A percentile compares a stretch with the other conserved stretches of the same genome.
phyloP scores from a whole-genome alignment of 805 yeast species.

The Maudiozyma serrabonitensis region DNA sequence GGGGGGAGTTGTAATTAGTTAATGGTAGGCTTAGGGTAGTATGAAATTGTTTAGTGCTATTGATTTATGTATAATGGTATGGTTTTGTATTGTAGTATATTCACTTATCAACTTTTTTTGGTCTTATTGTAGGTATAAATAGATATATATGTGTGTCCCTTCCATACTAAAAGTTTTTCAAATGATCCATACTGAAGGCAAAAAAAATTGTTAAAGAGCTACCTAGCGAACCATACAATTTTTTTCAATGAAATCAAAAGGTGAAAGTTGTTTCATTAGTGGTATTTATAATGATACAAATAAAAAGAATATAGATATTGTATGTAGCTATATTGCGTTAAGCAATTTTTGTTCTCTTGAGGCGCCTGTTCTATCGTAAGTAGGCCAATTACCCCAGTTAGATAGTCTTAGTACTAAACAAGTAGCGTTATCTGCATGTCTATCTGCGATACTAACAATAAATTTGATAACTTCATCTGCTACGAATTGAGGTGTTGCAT shows the following conservation, averaged over 20 bases:
- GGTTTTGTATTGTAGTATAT: too few relatives aligned
- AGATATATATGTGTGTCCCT: not conserved
- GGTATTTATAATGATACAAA: too few relatives aligned
- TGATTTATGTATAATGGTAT: too few relatives aligned
- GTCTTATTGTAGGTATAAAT: not conserved
- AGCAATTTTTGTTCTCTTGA: constrained; percentile 59
- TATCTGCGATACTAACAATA: constrained; percentile 76
- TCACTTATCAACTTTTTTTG: too few relatives aligned
- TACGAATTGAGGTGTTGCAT: constrained; percentile 76
- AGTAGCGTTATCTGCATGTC: constrained; percentile 82
- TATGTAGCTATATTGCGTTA: not conserved
- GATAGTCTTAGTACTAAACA: constrained; percentile 67
- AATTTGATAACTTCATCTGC: constrained; percentile 79
- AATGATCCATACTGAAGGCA: too few relatives aligned
- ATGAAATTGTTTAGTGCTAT: too few relatives aligned
- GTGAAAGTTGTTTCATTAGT: not conserved
- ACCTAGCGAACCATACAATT: too few relatives aligned
- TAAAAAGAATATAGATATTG: not conserved
- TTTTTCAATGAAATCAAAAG: too few relatives aligned
- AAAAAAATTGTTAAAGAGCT: too few relatives aligned
- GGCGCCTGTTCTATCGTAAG: constrained; percentile 71
- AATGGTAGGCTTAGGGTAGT: too few relatives aligned
- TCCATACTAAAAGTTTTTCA: too few relatives aligned
- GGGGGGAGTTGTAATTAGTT: too few relatives aligned
- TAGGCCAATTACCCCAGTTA: constrained; percentile 96